Conservation (phyloP, 139 green algal species). For the Ettlia oleoabundans region DNA sequence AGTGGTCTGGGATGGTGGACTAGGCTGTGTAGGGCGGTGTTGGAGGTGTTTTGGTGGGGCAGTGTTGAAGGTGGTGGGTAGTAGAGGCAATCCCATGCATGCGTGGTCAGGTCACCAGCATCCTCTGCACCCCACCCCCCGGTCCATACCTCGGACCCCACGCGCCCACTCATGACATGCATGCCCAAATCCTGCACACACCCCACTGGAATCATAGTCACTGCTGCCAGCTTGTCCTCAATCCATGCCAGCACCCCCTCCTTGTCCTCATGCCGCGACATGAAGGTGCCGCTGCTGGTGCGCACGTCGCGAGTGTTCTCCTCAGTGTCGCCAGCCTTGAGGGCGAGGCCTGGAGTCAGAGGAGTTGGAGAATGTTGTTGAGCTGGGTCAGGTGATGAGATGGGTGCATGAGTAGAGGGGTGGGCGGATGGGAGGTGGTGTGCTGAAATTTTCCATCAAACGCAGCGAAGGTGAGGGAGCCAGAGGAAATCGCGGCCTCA, state of each 20-base stretch:
- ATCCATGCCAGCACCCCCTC: slow-evolving; percentile 57
- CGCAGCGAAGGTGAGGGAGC: too few relatives aligned
- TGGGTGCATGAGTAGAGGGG: not conserved
- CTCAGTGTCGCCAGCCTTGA: slow-evolving; percentile 54
- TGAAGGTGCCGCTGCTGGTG: slow-evolving; percentile 59
- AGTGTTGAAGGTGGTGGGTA: too few relatives aligned
- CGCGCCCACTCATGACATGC: not conserved
- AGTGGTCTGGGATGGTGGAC: too few relatives aligned
- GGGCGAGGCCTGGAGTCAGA: slow-evolving; percentile 47
- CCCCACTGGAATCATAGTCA: slow-evolving; percentile 43
- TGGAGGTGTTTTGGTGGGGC: too few relatives aligned
- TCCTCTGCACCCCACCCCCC: not conserved
- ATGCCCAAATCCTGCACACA: not conserved
- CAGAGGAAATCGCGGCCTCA: too few relatives aligned
- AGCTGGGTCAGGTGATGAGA: not conserved
- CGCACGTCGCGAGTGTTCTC: slow-evolving; percentile 49
- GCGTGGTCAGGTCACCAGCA: too few relatives aligned
- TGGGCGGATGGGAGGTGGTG: too few relatives aligned
- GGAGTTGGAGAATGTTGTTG: not conserved
- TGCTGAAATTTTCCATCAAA: too few relatives aligned
- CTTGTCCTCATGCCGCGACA: slow-evolving; percentile 45
- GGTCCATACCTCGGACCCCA: not conserved
- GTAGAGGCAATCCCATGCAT: too few relatives aligned
- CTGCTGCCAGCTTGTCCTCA: slow-evolving; percentile 54
- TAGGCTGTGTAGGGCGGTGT: too few relatives aligned